Percentiles rank a stretch among this genome's conserved stretches.
phyloP scores from a whole-genome alignment of 768 basidiomycete species.

The Hygrocybe punicea region DNA sequence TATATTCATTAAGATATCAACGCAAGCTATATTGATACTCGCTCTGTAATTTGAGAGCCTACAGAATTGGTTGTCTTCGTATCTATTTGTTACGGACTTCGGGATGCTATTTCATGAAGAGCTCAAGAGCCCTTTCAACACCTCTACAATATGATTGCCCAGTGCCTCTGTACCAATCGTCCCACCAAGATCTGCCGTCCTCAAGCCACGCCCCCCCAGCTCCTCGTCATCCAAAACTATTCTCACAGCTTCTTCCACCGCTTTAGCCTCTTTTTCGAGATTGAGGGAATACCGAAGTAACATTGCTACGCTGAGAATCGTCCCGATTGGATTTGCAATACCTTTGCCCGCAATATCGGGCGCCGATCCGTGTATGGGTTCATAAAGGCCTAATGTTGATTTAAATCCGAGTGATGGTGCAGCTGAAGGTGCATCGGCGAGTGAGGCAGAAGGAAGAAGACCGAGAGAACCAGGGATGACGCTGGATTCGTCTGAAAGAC shows the following conservation, averaged over 20 bases:
- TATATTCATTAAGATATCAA: background rate
- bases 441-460: constrained; percentile 91
- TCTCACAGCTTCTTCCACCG: constrained; percentile 87
- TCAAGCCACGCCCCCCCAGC: constrained; percentile 68
- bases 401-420: constrained; percentile 58
- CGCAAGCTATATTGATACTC: no score
- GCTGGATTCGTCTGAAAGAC: constrained; percentile 93
- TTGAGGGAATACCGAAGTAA: constrained; percentile 93
- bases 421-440: constrained; percentile 78
- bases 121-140: constrained; percentile 47
- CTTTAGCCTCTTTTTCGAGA: constrained; percentile 75
- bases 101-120: background rate
- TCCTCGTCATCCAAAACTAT: constrained; percentile 75
- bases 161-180: constrained; percentile 69
- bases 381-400: constrained; percentile 85
- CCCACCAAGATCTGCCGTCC: constrained; percentile 89
- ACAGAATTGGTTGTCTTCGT: no score
- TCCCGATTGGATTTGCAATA: constrained; percentile 93
- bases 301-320: constrained; percentile 91
- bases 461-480: constrained; percentile 98
- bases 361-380: constrained; percentile 94
- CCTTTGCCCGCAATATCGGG: constrained; percentile 94
- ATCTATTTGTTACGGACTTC: background rate
- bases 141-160: constrained; percentile 79
- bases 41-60: no score